Conservation (phyloP, 805 yeast species). For the Clavispora phyllophila region DNA sequence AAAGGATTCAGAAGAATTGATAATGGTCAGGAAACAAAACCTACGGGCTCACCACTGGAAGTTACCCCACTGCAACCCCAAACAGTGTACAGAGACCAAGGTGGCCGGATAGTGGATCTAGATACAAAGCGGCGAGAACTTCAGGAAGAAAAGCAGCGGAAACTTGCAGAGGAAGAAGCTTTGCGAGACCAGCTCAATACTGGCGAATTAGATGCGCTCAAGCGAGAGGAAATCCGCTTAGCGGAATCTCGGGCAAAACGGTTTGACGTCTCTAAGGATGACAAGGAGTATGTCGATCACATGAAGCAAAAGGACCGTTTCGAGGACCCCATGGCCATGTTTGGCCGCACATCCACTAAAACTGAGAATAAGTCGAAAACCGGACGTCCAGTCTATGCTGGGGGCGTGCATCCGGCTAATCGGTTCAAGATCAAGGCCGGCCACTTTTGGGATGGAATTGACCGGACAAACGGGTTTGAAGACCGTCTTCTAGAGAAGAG, state of each 20-base stretch:
- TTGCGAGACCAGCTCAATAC: slow-evolving; percentile 10
- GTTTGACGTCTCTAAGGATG: slow-evolving; percentile 26
- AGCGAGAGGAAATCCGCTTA: slow-evolving; percentile 10
- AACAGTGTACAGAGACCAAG: slow-evolving; percentile 39
- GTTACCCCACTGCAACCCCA: slow-evolving; percentile 50
- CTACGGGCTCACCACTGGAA: not conserved
- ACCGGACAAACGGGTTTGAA: slow-evolving; percentile 86
- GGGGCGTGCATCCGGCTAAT: slow-evolving; percentile 55
- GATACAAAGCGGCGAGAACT: slow-evolving; percentile 7
- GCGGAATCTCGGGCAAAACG: slow-evolving; percentile 29
- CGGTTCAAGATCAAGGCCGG: slow-evolving; percentile 79
- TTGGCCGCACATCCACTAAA: slow-evolving; percentile 23
- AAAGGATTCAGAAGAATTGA: slow-evolving; percentile 38
- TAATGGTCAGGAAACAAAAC: slow-evolving; percentile 13
- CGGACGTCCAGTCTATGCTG: slow-evolving; percentile 52
- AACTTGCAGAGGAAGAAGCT: slow-evolving; percentile 4
- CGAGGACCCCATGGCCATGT: slow-evolving; percentile 63
- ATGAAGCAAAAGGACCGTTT: slow-evolving; percentile 29
- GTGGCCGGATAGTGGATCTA: slow-evolving; percentile 26
- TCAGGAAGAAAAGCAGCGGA: slow-evolving; percentile 8
- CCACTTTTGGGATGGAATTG: slow-evolving; percentile 86
- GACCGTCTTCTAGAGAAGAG: slow-evolving; percentile 45
- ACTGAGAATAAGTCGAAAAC: slow-evolving; percentile 10
- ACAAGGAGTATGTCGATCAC: slow-evolving; percentile 30
- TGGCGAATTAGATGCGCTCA: slow-evolving; percentile 10